These are phyloP conservation scores for Epichloe baconii DNA, from an alignment of 2,329 filamentous ascomycete species.

Conservation along the genomic window DNA sequence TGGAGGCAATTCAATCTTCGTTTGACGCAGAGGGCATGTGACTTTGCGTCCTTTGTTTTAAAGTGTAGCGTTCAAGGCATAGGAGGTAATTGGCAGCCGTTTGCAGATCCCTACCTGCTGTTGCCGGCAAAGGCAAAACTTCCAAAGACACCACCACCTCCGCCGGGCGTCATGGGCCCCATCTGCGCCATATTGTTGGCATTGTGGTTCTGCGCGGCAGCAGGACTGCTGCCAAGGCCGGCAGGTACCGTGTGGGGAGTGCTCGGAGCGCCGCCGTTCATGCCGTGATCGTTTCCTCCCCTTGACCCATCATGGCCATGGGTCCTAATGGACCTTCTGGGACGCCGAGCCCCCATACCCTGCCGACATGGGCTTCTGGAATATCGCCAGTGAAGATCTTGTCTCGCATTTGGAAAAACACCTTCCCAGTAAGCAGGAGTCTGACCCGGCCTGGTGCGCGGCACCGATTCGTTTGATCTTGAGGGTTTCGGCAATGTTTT, in stretches of 20 bases:
- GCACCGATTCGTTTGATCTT: slow-evolving; percentile 79
- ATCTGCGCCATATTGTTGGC: slow-evolving; percentile 43
- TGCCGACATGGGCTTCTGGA: slow-evolving; percentile 69
- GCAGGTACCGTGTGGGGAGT: slow-evolving; percentile 56
- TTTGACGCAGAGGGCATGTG: too few species aligned
- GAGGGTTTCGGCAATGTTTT: slow-evolving; percentile 86
- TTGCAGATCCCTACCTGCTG: slow-evolving; percentile 19
- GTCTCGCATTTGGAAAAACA: slow-evolving; percentile 88
- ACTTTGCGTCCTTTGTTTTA: too few species aligned
- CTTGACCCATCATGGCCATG: slow-evolving; percentile 21
- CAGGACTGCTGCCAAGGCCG: slow-evolving; percentile 32
- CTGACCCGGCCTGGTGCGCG: slow-evolving; percentile 85
- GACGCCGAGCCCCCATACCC: slow-evolving; percentile 85
- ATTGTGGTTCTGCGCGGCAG: slow-evolving; percentile 37
- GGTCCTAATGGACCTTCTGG: slow-evolving; percentile 37
- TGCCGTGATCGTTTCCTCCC: slow-evolving; percentile 23
- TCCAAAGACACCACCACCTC: slow-evolving; percentile 62
- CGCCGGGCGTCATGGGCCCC: slow-evolving; percentile 67
- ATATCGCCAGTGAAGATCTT: slow-evolving; percentile 78
- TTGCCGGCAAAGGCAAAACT: slow-evolving; percentile 46
- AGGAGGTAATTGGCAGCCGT: slow-evolving; percentile 6
- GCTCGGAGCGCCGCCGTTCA: slow-evolving; percentile 34
- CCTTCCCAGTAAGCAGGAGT: slow-evolving; percentile 87
- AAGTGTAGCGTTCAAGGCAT: neutral
- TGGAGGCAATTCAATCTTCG: too few species aligned